Evolutionary conservation across 1,284 basidiomycete species (phyloP), one percentile per base, ranked within the genome.

Genomic region (Heterobasidion occidentale): DNA sequence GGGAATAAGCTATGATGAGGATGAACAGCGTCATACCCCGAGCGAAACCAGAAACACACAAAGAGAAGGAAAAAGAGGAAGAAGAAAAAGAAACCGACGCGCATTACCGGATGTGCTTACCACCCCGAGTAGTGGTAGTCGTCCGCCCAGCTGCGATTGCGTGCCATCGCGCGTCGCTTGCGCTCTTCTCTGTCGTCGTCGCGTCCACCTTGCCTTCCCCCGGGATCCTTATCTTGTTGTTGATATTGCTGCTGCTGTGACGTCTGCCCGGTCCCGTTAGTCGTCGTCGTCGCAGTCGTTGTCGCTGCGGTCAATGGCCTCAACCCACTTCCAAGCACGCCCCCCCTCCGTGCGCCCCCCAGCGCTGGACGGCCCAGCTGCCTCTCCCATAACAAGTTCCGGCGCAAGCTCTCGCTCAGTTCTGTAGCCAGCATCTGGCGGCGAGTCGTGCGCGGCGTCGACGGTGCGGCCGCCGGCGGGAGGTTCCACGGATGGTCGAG

Each of bases 361-460:
- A 77, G 70, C 48, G 76, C 78, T 19, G 74, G 74, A 61, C 79
- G 79, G 69, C 77, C 83, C 48, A 85, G 77, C 63, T 87, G 84
- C 11, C 92, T 80, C 66, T 93, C 90, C 92, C 92, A 94, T 6
- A 95, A 71, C 61, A 96, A 66, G 64, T 94, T 91, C 52, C 88
- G 76, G 19, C 93, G 77, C 58, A 96, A 71, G 59, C 86, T 89
- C 72, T 95, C 93, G 50, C 89, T 89, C 66, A 96, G 75, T 71
- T 96, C 93, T 20, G 86, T 87, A 57, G 84, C 77, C 52, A 95
- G 76, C 90, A 95, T 94, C 64, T 84, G 80, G 51, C 89, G 77
- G 5, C 92, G 79, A 15, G 90, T 94, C 42, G 93, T 92, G 35
- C 88, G 81, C 1, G 93, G 93, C 1, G 92, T 90, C 62, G 88